These are phyloP conservation scores for Daldinia caldariorum DNA, from an alignment of 495 filamentous ascomycete species.

Conservation along the genomic window DNA sequence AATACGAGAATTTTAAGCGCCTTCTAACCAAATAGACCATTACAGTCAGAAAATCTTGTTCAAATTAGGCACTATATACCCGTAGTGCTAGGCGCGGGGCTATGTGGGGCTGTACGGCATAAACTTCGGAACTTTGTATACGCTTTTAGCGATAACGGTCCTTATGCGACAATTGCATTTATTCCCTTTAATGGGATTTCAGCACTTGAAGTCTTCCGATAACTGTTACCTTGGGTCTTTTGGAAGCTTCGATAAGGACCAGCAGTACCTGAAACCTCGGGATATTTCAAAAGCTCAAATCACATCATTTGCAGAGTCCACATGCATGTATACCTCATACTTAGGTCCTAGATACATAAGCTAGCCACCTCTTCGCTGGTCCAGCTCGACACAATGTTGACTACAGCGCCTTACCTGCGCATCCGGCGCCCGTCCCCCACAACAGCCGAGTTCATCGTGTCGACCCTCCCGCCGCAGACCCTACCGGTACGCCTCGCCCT, in stretches of 20 bases:
- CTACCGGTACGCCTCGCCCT: slow-evolving; percentile 66
- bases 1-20: slow-evolving; percentile 56
- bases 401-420: slow-evolving; percentile 64
- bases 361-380: neutral
- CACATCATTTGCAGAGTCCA: too few relatives aligned
- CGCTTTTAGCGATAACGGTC: neutral
- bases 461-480: slow-evolving; percentile 70
- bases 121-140: slow-evolving; percentile 14
- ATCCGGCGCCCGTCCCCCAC: slow-evolving; percentile 82
- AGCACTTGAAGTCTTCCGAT: neutral
- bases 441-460: slow-evolving; percentile 86
- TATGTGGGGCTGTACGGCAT: neutral
- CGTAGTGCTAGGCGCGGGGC: too few relatives aligned
- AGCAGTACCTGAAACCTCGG: neutral
- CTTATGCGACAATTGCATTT: neutral
- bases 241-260: neutral
- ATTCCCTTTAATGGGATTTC: neutral
- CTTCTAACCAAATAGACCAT: slow-evolving; percentile 59
- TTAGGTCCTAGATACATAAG: too few relatives aligned
- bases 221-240: neutral
- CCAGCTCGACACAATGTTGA: slow-evolving; percentile 56
- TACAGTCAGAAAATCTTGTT: slow-evolving; percentile 51
- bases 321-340: too few relatives aligned
- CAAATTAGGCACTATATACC: slow-evolving; percentile 30
- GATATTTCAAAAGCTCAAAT: neutral